Percentiles rank a stretch among this genome's conserved stretches.
These are phyloP conservation scores for Niveomyces coronatus DNA, from an alignment of 2,329 filamentous ascomycete species.

Conservation along the genomic window DNA sequence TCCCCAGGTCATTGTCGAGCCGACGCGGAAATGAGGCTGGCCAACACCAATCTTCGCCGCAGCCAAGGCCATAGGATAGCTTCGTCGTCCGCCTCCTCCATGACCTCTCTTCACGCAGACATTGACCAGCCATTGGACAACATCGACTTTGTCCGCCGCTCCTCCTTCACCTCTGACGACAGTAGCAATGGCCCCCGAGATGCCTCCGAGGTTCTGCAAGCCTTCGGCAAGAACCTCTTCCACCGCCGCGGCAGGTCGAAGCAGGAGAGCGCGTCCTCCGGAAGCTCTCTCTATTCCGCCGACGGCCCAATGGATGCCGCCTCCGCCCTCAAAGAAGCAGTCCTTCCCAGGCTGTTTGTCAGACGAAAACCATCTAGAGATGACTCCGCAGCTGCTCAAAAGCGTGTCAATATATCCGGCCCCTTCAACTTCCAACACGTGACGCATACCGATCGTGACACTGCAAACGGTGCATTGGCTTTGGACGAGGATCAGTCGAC, in stretches of 20 bases:
- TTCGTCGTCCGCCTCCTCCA: constrained; percentile 47
- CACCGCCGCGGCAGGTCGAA: constrained; percentile 40
- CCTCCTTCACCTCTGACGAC: constrained; percentile 44
- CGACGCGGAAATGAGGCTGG: constrained; percentile 47
- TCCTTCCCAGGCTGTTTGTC: constrained; percentile 41
- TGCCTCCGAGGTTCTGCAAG: constrained; percentile 48
- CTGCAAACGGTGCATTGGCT: constrained; percentile 24
- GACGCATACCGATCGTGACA: constrained; percentile 44
- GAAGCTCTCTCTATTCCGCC: constrained; percentile 37
- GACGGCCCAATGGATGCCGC: constrained; percentile 29
- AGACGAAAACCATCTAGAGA: constrained; percentile 34
- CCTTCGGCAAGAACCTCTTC: constrained; percentile 50
- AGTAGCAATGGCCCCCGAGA: constrained; percentile 44
- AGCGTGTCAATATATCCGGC: constrained; percentile 45
- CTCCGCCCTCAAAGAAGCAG: constrained; percentile 29
- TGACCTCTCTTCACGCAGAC: constrained; percentile 32
- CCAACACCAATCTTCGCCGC: constrained; percentile 31
- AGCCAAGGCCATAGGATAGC: constrained; percentile 25
- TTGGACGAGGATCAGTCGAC: constrained; percentile 1
- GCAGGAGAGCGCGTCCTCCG: constrained; percentile 40
- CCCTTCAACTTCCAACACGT: constrained; percentile 61
- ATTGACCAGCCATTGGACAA: constrained; percentile 38
- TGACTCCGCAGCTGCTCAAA: constrained; percentile 19
- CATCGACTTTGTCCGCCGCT: constrained; percentile 40
- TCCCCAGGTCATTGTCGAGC: constrained; percentile 48